A percentile compares a stretch with the other conserved stretches of the same genome.
Evolutionary conservation across 2,329 filamentous ascomycete genomes (phyloP).

Genomic region (Nigrospora osmanthi): DNA sequence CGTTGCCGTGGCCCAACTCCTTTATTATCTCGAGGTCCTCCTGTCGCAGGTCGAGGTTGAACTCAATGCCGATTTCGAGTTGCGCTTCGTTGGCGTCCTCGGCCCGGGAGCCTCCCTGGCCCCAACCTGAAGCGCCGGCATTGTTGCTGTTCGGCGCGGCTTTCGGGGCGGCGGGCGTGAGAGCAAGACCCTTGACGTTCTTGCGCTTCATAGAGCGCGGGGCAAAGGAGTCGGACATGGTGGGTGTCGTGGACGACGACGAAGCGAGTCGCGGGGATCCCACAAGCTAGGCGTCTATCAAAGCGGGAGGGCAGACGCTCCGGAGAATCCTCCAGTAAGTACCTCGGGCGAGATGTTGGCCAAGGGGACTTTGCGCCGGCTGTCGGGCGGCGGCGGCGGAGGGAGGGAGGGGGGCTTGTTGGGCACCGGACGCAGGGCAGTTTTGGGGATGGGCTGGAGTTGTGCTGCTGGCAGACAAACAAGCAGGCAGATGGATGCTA

Average conservation of each 20-base stretch:
- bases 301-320: not conserved
- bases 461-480: too few relatives aligned
- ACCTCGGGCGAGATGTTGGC: not conserved
- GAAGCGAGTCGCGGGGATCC: not conserved
- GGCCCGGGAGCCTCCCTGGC: conserved; percentile 21
- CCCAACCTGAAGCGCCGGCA: conserved; percentile 46
- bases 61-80: conserved; percentile 94
- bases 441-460: too few relatives aligned
- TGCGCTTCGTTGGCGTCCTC: conserved; percentile 54
- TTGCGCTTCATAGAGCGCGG: conserved; percentile 93
- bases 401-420: not conserved
- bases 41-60: conserved; percentile 83
- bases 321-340: not conserved
- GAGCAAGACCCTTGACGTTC: conserved; percentile 92
- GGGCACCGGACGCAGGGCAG: too few relatives aligned
- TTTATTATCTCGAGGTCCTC: conserved; percentile 91
- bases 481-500: too few relatives aligned
- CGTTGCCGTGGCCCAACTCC: conserved; percentile 92
- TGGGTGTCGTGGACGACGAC: conserved; percentile 9
- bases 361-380: not conserved
- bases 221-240: conserved; percentile 56
- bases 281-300: not conserved
- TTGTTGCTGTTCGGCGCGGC: conserved; percentile 59
- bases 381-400: too few relatives aligned
- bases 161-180: conserved; percentile 72